Evolutionary conservation across 805 yeast species (phyloP).

Genomic region (Candida ascalaphidarum): DNA sequence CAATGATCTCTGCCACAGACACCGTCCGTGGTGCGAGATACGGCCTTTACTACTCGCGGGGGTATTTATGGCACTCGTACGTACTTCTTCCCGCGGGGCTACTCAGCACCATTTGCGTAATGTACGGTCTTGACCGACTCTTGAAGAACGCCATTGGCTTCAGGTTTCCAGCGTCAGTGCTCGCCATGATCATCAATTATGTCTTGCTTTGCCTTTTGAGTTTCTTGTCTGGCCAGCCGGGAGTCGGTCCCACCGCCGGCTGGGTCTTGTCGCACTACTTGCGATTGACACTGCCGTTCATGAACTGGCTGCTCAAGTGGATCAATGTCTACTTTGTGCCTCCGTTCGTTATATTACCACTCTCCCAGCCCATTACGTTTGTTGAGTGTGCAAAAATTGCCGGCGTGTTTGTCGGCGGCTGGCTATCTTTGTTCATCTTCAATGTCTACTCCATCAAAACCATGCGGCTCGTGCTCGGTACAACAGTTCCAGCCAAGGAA

Average conservation of each 20-base stretch:
- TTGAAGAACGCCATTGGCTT: conserved; percentile 36
- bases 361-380: conserved; percentile 53
- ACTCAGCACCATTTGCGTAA: conserved; percentile 30
- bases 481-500: too few species aligned
- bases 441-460: conserved; percentile 30
- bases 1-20: too few species aligned
- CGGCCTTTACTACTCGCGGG: too few species aligned
- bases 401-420: conserved; percentile 65
- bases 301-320: conserved; percentile 66
- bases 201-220: conserved; percentile 34
- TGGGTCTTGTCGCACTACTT: conserved; percentile 24
- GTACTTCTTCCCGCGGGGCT: conserved; percentile 42
- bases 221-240: conserved; percentile 7
- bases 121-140: conserved; percentile 47
- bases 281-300: conserved; percentile 45
- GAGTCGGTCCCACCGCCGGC: conserved; percentile 1
- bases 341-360: conserved; percentile 63
- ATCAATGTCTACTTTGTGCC: conserved; percentile 75
- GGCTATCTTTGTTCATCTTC: conserved; percentile 38
- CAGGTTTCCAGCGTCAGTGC: conserved; percentile 61
- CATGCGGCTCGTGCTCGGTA: conserved; percentile 11
- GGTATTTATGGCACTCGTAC: conserved; percentile 35
- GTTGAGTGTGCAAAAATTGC: conserved; percentile 67
- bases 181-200: conserved; percentile 58
- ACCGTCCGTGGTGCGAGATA: too few species aligned